phyloP scores from a whole-genome alignment of 805 yeast genomes.

The Debaryomyces maramus region DNA sequence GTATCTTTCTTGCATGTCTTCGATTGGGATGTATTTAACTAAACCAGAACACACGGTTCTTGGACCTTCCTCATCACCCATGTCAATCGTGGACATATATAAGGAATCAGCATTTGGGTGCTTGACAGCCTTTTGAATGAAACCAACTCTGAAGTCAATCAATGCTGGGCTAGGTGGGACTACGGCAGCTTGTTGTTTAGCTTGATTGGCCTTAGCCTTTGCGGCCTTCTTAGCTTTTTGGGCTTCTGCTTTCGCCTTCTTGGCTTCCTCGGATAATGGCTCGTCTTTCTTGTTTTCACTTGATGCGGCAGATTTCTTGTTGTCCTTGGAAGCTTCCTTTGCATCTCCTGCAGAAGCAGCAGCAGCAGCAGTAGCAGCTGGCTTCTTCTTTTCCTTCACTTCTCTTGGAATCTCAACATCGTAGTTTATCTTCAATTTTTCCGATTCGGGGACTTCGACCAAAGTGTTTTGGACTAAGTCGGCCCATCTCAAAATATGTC shows the following conservation, averaged over 20 bases:
- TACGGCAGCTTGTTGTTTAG: slow-evolving; percentile 52
- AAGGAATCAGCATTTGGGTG: slow-evolving; percentile 98
- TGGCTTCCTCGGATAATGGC: slow-evolving; percentile 38
- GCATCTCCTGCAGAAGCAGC: slow-evolving; percentile 6
- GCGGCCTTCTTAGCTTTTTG: slow-evolving; percentile 63
- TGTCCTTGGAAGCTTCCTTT: slow-evolving; percentile 38
- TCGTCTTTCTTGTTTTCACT: slow-evolving; percentile 23
- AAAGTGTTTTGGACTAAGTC: slow-evolving; percentile 78
- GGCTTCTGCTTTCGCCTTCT: slow-evolving; percentile 52
- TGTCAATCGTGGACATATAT: slow-evolving; percentile 93
- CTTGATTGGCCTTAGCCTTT: slow-evolving; percentile 57
- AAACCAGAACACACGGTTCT: slow-evolving; percentile 98
- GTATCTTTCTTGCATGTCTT: slow-evolving; percentile 92
- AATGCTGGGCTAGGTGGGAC: slow-evolving; percentile 77
- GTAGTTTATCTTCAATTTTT: slow-evolving; percentile 55
- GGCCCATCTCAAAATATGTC: slow-evolving; percentile 92
- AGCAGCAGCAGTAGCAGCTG: slow-evolving; percentile 27
- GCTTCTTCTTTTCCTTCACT: slow-evolving; percentile 60
- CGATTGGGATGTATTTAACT: slow-evolving; percentile 83
- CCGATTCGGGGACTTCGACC: slow-evolving; percentile 50
- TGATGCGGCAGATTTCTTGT: slow-evolving; percentile 45
- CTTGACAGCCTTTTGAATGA: slow-evolving; percentile 91
- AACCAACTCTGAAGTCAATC: slow-evolving; percentile 94
- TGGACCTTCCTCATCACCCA: slow-evolving; percentile 96
- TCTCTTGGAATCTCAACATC: slow-evolving; percentile 73